These are phyloP conservation scores for Bruguiera parviflora DNA, from an alignment of 345 rosid species.

Conservation along the genomic window DNA sequence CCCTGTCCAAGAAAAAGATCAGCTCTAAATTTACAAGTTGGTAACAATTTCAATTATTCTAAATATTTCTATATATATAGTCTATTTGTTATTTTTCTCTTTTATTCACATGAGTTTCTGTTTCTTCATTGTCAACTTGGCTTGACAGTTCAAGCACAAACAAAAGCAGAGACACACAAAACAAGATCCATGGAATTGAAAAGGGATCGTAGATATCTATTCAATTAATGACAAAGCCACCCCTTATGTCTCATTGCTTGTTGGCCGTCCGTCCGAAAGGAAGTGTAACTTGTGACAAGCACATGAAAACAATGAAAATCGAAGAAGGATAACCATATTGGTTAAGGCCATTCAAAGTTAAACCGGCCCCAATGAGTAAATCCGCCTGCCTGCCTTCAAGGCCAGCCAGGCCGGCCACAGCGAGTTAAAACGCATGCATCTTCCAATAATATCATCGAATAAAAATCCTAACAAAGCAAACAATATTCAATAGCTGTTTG, in stretches of 20 bases:
- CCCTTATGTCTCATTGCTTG: slow-evolving; percentile 44
- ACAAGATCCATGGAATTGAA: background rate
- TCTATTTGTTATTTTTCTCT: too few relatives aligned
- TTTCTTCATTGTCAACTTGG: too few relatives aligned
- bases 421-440: background rate
- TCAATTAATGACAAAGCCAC: background rate
- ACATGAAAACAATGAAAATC: slow-evolving; percentile 3
- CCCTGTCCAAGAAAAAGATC: too few relatives aligned
- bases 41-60: too few relatives aligned
- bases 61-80: too few relatives aligned
- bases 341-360: slow-evolving; percentile 17
- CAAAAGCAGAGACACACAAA: background rate
- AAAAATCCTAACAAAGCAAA: background rate
- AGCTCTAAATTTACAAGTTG: too few relatives aligned
- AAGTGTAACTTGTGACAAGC: slow-evolving; percentile 19
- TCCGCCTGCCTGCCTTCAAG: slow-evolving; percentile 11
- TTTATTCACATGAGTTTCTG: too few relatives aligned
- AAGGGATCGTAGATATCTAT: too few relatives aligned
- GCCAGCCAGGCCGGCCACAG: slow-evolving; percentile 26
- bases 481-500: background rate
- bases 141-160: too few relatives aligned
- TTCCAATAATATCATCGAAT: background rate
- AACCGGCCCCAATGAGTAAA: slow-evolving; percentile 23
- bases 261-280: slow-evolving; percentile 56
- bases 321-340: slow-evolving; percentile 1